Conservation (phyloP, 2,329 filamentous ascomycete genomes). For the Fusarium verrucosum region DNA sequence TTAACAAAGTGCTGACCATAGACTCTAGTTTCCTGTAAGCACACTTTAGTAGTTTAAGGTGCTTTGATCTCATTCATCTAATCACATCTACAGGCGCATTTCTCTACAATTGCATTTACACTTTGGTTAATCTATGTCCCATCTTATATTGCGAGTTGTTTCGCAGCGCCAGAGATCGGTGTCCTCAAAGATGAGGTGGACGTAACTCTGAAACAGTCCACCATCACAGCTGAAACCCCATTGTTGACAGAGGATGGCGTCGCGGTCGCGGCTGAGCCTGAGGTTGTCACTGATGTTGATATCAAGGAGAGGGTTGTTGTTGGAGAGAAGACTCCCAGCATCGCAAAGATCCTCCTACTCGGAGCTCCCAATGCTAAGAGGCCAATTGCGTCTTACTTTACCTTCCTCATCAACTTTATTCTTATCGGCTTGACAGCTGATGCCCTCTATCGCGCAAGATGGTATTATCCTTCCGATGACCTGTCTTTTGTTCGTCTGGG, state of each 20-base stretch:
- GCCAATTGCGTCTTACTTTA: constrained; percentile 69
- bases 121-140: constrained; percentile 73
- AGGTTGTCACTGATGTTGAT: constrained; percentile 61
- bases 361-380: constrained; percentile 81
- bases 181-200: constrained; percentile 70
- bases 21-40: constrained; percentile 51
- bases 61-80: constrained; percentile 22
- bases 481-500: constrained; percentile 88
- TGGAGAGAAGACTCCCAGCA: constrained; percentile 63
- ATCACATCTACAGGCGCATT: constrained; percentile 47
- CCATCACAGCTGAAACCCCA: constrained; percentile 43
- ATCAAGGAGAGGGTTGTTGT: constrained; percentile 71
- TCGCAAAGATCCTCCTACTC: constrained; percentile 73
- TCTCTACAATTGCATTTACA: constrained; percentile 65
- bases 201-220: constrained; percentile 61
- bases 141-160: constrained; percentile 68
- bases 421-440: constrained; percentile 78
- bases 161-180: constrained; percentile 65
- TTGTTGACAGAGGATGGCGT: constrained; percentile 47
- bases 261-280: constrained; percentile 43
- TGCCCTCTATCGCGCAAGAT: constrained; percentile 76
- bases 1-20: constrained; percentile 19
- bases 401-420: constrained; percentile 75
- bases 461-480: constrained; percentile 75
- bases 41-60: neutral